phyloP scores from a whole-genome alignment of 2,329 filamentous ascomycete species.

The Xylariaceae sp. region DNA sequence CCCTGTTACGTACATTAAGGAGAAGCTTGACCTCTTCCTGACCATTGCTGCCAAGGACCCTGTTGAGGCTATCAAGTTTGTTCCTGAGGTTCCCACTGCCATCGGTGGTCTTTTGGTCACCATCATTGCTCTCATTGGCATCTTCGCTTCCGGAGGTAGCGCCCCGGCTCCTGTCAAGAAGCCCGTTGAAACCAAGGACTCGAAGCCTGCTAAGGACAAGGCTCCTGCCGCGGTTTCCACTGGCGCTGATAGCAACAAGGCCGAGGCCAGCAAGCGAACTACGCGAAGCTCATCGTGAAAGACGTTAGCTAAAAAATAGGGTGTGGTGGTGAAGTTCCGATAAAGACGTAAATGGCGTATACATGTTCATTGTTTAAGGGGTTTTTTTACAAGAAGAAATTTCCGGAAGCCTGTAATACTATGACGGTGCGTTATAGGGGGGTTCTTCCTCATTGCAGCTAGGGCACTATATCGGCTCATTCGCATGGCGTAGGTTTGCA shows the following conservation, averaged over 20 bases:
- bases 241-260: constrained; percentile 69
- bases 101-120: constrained; percentile 66
- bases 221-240: constrained; percentile 51
- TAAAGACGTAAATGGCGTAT: constrained; percentile 11
- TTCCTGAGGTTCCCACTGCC: constrained; percentile 84
- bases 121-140: constrained; percentile 63
- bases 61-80: constrained; percentile 76
- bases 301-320: not conserved
- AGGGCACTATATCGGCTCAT: constrained; percentile 18
- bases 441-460: constrained; percentile 12
- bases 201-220: constrained; percentile 72
- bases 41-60: constrained; percentile 77
- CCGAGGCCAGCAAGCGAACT: constrained; percentile 59
- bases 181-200: constrained; percentile 61
- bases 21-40: constrained; percentile 91
- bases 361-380: constrained; percentile 10
- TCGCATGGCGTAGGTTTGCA: constrained; percentile 29
- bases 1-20: constrained; percentile 78
- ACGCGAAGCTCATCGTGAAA: constrained; percentile 51
- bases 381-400: constrained; percentile 7
- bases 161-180: constrained; percentile 70
- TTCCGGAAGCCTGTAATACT: constrained; percentile 18
- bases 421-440: constrained; percentile 17
- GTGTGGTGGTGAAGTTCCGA: not conserved
- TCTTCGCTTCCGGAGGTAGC: constrained; percentile 58